phyloP scores from a whole-genome alignment of 495 filamentous ascomycete species.

The Pyrenula massariospora region DNA sequence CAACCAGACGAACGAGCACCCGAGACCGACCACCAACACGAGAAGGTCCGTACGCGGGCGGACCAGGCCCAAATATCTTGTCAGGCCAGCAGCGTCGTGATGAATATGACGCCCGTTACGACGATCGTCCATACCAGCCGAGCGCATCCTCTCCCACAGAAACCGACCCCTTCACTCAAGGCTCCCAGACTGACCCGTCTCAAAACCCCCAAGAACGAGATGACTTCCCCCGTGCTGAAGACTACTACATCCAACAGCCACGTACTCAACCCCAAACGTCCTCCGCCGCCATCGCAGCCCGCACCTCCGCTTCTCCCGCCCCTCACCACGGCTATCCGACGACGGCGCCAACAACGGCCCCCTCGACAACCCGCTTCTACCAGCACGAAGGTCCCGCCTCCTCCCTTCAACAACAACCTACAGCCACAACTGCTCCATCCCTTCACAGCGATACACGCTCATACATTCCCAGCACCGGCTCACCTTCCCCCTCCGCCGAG shows the following conservation, averaged over 20 bases:
- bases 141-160: conserved; percentile 35
- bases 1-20: conserved; percentile 49
- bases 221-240: conserved; percentile 3
- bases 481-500: conserved; percentile 30
- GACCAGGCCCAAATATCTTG: conserved; percentile 14
- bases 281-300: conserved; percentile 16
- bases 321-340: conserved; percentile 10
- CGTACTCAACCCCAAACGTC: conserved; percentile 11
- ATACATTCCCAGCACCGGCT: conserved; percentile 29
- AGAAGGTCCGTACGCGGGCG: conserved; percentile 30
- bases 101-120: conserved; percentile 26
- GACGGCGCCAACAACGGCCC: conserved; percentile 7
- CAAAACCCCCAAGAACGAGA: conserved; percentile 6
- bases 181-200: conserved; percentile 14
- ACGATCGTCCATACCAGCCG: conserved; percentile 19
- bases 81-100: conserved; percentile 13
- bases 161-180: conserved; percentile 43
- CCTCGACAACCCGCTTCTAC: conserved; percentile 28
- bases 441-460: conserved; percentile 37
- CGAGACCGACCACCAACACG: conserved; percentile 31
- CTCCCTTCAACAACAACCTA: not conserved
- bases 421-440: not conserved
- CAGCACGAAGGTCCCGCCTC: conserved; percentile 25
- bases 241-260: conserved; percentile 1
- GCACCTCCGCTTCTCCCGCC: conserved; percentile 10